Conservation (phyloP, 805 yeast species). For the Suhomyces prunicola region DNA sequence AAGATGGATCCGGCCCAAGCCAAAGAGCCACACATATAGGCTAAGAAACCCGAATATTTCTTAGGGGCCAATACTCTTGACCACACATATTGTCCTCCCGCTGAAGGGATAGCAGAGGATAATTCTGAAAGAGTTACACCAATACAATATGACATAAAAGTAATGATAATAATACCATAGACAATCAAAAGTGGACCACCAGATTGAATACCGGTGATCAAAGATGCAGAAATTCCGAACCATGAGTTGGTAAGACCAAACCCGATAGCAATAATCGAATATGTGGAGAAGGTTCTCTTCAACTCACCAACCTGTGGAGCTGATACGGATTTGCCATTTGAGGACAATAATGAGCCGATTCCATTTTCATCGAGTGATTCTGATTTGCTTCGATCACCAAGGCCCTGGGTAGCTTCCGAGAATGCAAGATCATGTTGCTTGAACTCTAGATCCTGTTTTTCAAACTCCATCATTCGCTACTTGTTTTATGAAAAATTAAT, state of each 20-base stretch:
- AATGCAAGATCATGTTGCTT: conserved; percentile 3
- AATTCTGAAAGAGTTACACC: conserved; percentile 39
- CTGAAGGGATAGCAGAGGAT: conserved; percentile 38
- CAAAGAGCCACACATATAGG: conserved; percentile 39
- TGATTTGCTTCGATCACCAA: not conserved
- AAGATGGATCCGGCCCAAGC: conserved; percentile 44
- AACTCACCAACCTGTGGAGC: conserved; percentile 21
- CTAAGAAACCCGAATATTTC: conserved; percentile 34
- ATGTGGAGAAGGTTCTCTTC: conserved; percentile 36
- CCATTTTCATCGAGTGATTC: not conserved
- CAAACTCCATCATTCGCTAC: not conserved
- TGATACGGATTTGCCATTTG: not conserved
- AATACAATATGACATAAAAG: conserved; percentile 33
- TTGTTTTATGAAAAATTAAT: not conserved
- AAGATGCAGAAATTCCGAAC: conserved; percentile 41
- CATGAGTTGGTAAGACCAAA: conserved; percentile 43
- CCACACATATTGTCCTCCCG: conserved; percentile 46
- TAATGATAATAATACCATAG: conserved; percentile 40
- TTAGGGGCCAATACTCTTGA: conserved; percentile 38
- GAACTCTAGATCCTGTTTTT: conserved; percentile 3
- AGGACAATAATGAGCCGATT: not conserved
- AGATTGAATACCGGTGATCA: conserved; percentile 39
- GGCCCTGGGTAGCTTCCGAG: conserved; percentile 2
- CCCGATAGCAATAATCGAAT: conserved; percentile 39
- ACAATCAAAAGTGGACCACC: conserved; percentile 42